These are phyloP conservation scores for Malania oleifera DNA, from an alignment of 164 flowering plant species.

Conservation along the genomic window DNA sequence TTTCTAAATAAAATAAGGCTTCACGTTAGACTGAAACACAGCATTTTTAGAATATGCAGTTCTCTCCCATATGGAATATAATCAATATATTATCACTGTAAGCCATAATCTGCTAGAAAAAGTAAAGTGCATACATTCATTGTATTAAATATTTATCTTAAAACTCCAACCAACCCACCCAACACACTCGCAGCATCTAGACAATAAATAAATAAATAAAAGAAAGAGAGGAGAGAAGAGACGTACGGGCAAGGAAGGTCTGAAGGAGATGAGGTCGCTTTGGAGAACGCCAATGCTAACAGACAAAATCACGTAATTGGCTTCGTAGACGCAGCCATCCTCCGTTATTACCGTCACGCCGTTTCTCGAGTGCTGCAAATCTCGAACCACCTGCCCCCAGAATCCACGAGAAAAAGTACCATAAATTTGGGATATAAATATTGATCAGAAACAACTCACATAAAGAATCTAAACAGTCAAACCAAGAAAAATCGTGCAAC, in stretches of 20 bases:
- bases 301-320: conserved; percentile 71
- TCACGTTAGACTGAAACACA: no score
- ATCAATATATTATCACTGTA: no score
- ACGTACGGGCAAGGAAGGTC: conserved; percentile 82
- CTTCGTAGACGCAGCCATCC: conserved; percentile 70
- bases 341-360: conserved; percentile 74
- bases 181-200: no score
- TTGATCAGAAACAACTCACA: neutral
- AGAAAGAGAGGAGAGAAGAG: conserved; percentile 6
- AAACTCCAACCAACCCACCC: no score
- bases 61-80: no score
- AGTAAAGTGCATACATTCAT: no score
- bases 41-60: no score
- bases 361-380: conserved; percentile 72
- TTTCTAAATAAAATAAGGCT: no score
- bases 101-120: no score
- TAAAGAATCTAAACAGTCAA: conserved; percentile 29
- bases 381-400: conserved; percentile 76
- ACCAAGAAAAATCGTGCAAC: conserved; percentile 24
- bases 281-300: conserved; percentile 93
- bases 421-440: neutral
- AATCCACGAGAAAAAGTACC: conserved; percentile 13
- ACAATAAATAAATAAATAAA: neutral
- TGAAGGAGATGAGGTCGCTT: conserved; percentile 74
- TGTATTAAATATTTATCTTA: no score